Conservation (phyloP, 257 asterid species). For the Lantana camara region DNA sequence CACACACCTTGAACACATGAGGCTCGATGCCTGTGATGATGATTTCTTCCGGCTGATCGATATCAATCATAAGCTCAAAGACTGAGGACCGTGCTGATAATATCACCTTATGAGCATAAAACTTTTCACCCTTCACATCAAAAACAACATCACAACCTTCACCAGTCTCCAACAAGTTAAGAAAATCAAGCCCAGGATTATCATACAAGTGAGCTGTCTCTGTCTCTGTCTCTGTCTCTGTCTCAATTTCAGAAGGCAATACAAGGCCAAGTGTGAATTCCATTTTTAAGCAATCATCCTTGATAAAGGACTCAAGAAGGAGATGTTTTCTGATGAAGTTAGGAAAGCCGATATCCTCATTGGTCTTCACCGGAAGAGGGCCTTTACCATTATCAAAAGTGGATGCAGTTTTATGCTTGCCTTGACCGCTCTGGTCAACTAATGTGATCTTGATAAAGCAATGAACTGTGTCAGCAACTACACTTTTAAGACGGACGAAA, state of each 20-base stretch:
- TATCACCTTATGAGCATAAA: neutral
- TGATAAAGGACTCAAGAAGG: neutral
- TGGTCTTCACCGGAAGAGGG: neutral
- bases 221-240: too few relatives aligned
- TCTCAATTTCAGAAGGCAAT: neutral
- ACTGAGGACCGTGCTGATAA: slow-evolving; percentile 6
- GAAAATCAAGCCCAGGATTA: neutral
- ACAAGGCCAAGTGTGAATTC: neutral
- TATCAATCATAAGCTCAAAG: neutral
- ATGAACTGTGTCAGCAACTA: neutral
- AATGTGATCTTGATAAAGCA: neutral
- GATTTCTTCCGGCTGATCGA: neutral
- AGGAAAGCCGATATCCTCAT: neutral
- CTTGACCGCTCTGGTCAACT: slow-evolving; percentile 1
- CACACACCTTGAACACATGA: slow-evolving; percentile 5
- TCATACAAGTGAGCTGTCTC: neutral
- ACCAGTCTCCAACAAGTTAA: neutral
- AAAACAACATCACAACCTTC: neutral
- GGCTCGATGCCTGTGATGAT: slow-evolving; percentile 9
- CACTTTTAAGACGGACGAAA: neutral
- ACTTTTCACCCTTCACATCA: neutral
- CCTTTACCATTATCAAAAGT: neutral
- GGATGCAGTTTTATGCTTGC: neutral
- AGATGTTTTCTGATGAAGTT: neutral
- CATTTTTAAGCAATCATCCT: slow-evolving; percentile 3